Percentiles rank a stretch among this genome's conserved stretches.
Conservation (phyloP, 148 eudicot species). For the Euryodendron excelsum region DNA sequence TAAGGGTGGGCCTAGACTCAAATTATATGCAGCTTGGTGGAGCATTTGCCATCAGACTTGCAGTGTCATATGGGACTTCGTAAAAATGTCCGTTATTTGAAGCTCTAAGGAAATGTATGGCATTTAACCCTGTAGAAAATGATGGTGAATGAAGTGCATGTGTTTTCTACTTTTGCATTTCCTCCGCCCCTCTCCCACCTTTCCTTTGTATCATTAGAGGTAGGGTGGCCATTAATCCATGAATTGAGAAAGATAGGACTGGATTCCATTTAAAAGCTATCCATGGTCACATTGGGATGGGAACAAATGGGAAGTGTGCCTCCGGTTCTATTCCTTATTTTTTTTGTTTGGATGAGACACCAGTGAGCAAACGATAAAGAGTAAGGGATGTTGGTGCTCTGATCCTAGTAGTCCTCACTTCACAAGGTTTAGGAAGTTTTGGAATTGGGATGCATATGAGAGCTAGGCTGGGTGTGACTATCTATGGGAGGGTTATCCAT, state of each 20-base stretch:
- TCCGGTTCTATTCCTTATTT: background rate
- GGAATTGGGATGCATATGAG: background rate
- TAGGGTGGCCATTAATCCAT: background rate
- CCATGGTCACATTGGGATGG: background rate
- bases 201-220: background rate
- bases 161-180: background rate
- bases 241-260: no score
- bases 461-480: background rate
- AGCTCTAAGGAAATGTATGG: no score
- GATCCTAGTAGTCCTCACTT: background rate
- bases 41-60: no score
- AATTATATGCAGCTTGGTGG: no score
- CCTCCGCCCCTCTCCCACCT: background rate
- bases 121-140: no score
- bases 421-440: background rate
- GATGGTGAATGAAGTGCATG: no score
- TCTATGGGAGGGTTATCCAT: no score
- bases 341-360: background rate
- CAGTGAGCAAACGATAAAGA: background rate
- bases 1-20: no score
- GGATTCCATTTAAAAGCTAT: background rate
- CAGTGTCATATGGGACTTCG: no score
- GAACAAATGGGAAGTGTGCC: constrained; percentile 1
- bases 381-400: background rate
- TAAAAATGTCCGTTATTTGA: no score